Evolutionary conservation across 2,329 filamentous ascomycete species (phyloP), one percentile per base, ranked within the genome.

Genomic region (Claviceps pusilla): DNA sequence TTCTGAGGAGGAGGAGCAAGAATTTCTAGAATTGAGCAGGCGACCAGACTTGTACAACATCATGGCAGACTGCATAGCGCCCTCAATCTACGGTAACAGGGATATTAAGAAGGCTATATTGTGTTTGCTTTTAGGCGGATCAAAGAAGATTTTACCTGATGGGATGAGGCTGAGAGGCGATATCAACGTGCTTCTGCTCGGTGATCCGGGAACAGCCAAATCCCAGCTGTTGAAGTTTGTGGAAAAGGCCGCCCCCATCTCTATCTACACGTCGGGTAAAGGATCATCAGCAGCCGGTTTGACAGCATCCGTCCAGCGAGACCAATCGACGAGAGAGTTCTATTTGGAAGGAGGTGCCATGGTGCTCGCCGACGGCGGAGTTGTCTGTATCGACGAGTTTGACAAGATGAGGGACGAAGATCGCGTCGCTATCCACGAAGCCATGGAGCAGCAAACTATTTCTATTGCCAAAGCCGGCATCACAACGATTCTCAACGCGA

Each of bases 321-420:
- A 98, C 64, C 84, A 87, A 14, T 86, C 84, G 14, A 96, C 91
- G 0, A 81, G 93, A 52, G 93, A 98, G 67, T 98, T 98, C 69
- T 98, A 97, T 64, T 82, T 98, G 0, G 93, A 98, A 74, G 93
- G 93, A 49, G 93, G 93, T 70, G 93, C 93, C 37, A 97, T 98
- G 93, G 93, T 98, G 3, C 80, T 98, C 19, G 93, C 93, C 4
- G 93, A 98, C 61, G 90, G 90, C 2, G 93, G 93, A 62, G 91
- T 97, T 1, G 93, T 97, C 10, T 97, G 93, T 69, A 98, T 98
- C 62, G 93, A 98, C 66, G 93, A 98, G 71, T 98, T 98, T 66
- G 93, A 98, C 74, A 98, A 98, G 76, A 98, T 98, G 93, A 80
- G 93, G 58, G 93, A 98, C 66, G 93, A 98, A 69, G 93, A 98